phyloP scores from a whole-genome alignment of 2,329 filamentous ascomycete species.

The Clarireedia sp. region DNA sequence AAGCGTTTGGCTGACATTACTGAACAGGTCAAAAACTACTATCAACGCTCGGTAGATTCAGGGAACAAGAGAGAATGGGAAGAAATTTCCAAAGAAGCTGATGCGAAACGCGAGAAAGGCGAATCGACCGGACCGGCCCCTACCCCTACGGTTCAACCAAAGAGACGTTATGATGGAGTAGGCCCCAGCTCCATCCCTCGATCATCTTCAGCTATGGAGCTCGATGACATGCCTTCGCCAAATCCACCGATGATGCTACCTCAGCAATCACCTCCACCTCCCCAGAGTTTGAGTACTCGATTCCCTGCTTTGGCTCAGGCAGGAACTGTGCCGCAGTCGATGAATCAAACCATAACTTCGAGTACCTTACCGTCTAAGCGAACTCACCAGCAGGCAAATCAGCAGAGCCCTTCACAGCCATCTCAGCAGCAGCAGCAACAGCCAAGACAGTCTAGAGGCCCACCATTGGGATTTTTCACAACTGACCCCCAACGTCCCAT shows the following conservation, averaged over 20 bases:
- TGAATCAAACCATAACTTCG: conserved; percentile 20
- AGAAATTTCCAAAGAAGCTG: conserved; percentile 50
- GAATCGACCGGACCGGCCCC: conserved; percentile 55
- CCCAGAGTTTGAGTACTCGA: conserved; percentile 18
- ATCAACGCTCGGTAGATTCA: conserved; percentile 53
- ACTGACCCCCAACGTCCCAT: conserved; percentile 20
- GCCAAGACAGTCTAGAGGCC: conserved; percentile 18
- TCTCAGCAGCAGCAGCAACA: conserved; percentile 18
- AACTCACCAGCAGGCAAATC: conserved; percentile 20
- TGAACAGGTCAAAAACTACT: conserved; percentile 60
- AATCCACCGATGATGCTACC: conserved; percentile 15
- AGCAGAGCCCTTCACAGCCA: conserved; percentile 18
- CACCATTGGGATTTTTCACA: conserved; percentile 25
- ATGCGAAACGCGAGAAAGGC: conserved; percentile 45
- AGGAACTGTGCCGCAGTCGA: conserved; percentile 23
- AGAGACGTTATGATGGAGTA: conserved; percentile 42
- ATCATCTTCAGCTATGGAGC: conserved; percentile 40
- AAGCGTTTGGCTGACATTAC: conserved; percentile 28
- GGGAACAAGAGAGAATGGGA: conserved; percentile 50
- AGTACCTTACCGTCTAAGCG: conserved; percentile 22
- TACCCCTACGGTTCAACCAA: conserved; percentile 43
- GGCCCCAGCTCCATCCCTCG: conserved; percentile 34
- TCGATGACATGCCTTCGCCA: conserved; percentile 33
- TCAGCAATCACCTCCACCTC: conserved; percentile 25
- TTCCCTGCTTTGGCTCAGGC: conserved; percentile 29